These are phyloP conservation scores for Chondrus crispus DNA, from an alignment of 23 red algal genomes.

Conservation along the genomic window DNA sequence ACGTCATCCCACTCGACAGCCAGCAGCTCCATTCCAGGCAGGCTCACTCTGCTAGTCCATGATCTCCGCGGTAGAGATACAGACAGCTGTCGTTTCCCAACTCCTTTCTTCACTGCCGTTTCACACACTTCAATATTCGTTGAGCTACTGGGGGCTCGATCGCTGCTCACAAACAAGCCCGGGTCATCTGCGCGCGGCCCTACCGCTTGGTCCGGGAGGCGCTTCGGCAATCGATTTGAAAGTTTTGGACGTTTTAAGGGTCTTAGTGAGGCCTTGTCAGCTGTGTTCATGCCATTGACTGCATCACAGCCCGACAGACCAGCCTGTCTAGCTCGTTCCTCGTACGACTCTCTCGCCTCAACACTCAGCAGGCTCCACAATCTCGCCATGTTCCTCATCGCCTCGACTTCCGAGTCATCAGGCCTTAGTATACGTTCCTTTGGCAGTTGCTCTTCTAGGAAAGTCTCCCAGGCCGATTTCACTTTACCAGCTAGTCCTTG, in stretches of 20 bases:
- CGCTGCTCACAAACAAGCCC: conserved; percentile 24
- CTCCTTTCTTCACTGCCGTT: no score
- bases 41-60: no score
- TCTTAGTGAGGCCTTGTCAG: no score
- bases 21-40: no score
- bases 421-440: conserved; percentile 60
- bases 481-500: not conserved
- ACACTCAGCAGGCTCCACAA: conserved; percentile 55
- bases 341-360: conserved; percentile 30
- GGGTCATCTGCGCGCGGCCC: no score
- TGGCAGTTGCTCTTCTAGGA: conserved; percentile 54
- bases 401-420: conserved; percentile 28
- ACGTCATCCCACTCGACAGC: not conserved
- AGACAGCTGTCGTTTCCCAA: not conserved
- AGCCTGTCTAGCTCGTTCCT: conserved; percentile 1
- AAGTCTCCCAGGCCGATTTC: conserved; percentile 65
- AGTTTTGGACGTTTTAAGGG: no score
- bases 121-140: not conserved
- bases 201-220: no score
- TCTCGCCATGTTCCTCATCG: conserved; percentile 69
- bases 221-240: no score
- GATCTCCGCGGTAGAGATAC: not conserved
- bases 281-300: no score
- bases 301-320: no score
- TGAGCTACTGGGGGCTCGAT: not conserved